Conservation (phyloP, 495 filamentous ascomycete genomes). For the Penicillium bialowiezense region DNA sequence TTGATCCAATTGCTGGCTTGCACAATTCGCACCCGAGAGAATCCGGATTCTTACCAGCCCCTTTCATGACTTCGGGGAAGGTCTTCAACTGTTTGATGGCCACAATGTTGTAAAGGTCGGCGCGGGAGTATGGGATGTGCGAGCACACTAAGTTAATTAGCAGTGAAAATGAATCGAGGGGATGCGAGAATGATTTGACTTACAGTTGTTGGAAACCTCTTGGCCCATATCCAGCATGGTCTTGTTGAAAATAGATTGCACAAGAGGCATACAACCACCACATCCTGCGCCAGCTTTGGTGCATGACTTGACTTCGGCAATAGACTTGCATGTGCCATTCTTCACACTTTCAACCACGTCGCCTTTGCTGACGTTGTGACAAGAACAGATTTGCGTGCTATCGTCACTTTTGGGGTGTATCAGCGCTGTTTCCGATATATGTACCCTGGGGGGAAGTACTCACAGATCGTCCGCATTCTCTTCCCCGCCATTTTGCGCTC, state of each 20-base stretch:
- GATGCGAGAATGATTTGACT: conserved; percentile 12
- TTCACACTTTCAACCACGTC: conserved; percentile 74
- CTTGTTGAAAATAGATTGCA: conserved; percentile 90
- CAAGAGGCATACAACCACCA: conserved; percentile 90
- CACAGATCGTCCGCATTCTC: conserved; percentile 69
- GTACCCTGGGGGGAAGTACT: conserved; percentile 15
- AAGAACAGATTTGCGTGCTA: conserved; percentile 91
- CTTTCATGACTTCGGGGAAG: conserved; percentile 78
- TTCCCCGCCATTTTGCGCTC: conserved; percentile 68
- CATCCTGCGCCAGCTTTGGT: conserved; percentile 96
- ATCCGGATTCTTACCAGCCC: conserved; percentile 68
- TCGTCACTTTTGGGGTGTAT: conserved; percentile 52
- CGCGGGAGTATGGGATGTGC: conserved; percentile 84
- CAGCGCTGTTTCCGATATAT: background rate
- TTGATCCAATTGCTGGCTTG: conserved; percentile 84
- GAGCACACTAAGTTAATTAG: conserved; percentile 57
- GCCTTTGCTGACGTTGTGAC: conserved; percentile 93
- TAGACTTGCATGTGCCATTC: conserved; percentile 77
- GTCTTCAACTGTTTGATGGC: conserved; percentile 76
- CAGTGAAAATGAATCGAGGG: background rate
- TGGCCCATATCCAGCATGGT: conserved; percentile 88
- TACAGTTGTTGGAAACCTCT: conserved; percentile 80
- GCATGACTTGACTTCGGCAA: conserved; percentile 87
- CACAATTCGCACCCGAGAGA: conserved; percentile 90
- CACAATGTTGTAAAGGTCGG: conserved; percentile 88